Base-by-base conservation (phyloP, 441 rosid genomes). In the Pelargonium cotyledonis region DNA sequence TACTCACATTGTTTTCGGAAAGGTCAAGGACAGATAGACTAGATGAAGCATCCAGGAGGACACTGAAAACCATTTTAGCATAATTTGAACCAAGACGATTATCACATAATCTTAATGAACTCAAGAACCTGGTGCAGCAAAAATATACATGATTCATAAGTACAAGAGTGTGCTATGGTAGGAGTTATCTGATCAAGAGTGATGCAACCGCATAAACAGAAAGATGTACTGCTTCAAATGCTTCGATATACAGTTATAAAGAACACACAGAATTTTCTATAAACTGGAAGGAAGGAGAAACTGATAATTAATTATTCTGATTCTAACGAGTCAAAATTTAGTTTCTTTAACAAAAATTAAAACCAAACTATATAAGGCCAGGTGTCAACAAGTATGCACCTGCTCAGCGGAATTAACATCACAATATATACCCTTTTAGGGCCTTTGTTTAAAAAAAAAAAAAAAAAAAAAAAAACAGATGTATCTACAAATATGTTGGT, bases 1-100 rank as follows among this genome's bases (percentile, higher is more conserved):
- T 66, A 73, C 90, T 70, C 78, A 94, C 98, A 70, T 78, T 72
- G 79, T 94, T 94, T 58, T 89, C 96, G 51, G 98, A 94, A 73
- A 94, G 88, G 71, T 91, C 93, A 53, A 94, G 92, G 75, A 67
- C 68, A 18, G 89, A 80, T 66, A 91, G 47, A 43, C 70, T 62
- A 26, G 88, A 84, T 1, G 90, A 81, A 73, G 86, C 80, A 66
- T 89, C 82, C 71, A 89, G 75, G 72, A 94, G 92, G 40, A 80
- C 70, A 38, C 77, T 73, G 65, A 88, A 87, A 76, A 94, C 68
- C 44, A 73, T 70, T 68, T 67, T 79, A 19, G 89, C 89, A 61
- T 76, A 79, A 67, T 74, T 70, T 51, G 74, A 47, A 76, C 85
- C 86, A 23, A 91, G 80, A 58, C 76, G 75, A 83, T 76, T 75